These are phyloP conservation scores for Arctium minus DNA, from an alignment of 129 eudicot species.

Conservation along the genomic window DNA sequence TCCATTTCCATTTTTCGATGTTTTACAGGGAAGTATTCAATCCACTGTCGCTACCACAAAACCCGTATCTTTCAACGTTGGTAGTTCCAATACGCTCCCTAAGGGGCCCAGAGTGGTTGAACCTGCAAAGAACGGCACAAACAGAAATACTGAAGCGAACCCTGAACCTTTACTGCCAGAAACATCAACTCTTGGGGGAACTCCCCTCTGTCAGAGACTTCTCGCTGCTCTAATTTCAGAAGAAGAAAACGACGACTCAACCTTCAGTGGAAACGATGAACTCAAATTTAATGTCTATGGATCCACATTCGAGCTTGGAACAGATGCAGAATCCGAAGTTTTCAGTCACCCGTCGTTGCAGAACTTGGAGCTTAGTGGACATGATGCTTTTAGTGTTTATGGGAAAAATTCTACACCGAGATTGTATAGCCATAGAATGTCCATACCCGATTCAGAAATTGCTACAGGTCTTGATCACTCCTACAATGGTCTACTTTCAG, in stretches of 20 bases:
- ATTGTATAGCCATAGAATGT: constrained; percentile 11
- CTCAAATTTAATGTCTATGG: constrained; percentile 27
- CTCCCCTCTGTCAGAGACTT: constrained; percentile 62
- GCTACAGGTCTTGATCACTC: constrained; percentile 26
- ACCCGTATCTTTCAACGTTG: constrained; percentile 16
- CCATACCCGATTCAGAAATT: constrained; percentile 23
- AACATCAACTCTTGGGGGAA: constrained; percentile 9
- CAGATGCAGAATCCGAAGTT: constrained; percentile 24
- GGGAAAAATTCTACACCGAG: constrained; percentile 31
- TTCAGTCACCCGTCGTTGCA: constrained; percentile 21
- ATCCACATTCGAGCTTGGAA: constrained; percentile 30
- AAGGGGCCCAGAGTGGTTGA: constrained; percentile 31
- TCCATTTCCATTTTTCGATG: not conserved
- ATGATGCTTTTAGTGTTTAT: constrained; percentile 40
- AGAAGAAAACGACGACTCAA: constrained; percentile 44
- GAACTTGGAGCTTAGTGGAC: constrained; percentile 38
- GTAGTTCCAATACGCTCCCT: constrained; percentile 8
- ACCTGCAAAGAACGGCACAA: constrained; percentile 21
- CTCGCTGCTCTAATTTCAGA: constrained; percentile 69
- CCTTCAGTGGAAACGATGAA: constrained; percentile 32
- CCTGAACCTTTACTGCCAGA: constrained; percentile 27
- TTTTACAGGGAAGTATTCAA: constrained; percentile 32
- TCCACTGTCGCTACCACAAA: constrained; percentile 30
- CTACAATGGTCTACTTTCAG: constrained; percentile 32
- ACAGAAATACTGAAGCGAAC: constrained; percentile 28